Evolutionary conservation across 441 rosid species (phyloP), one percentile per base, ranked within the genome.

Genomic region (Eruca vesicaria): DNA sequence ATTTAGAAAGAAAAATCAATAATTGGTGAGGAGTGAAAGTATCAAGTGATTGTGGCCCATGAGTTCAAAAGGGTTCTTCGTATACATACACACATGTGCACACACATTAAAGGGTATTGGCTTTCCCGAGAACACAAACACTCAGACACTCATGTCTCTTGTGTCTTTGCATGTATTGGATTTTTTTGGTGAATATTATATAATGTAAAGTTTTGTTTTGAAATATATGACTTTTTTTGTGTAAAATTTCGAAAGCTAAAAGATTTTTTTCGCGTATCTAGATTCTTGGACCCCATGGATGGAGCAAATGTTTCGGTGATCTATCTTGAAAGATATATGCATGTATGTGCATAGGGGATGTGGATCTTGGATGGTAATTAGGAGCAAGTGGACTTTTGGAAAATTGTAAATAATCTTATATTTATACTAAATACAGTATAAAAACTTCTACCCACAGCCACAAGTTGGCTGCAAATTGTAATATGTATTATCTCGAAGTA

Each of bases 141-240:
- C 73, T 71, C 76, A 77, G 72, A 77, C 80, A 77, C 80, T 32
- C 80, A 77, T 77, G 73, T 77, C 80, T 77, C 38, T 71, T 59
- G 52, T 59, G 68, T 77, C 61, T 71, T 71, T 71, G 63, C 31
- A 52, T 56, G 62, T 71, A 6, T 76, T 69, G 66, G 65, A 55
- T 63, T 71, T 26, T n/a, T 45, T 19, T 21, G 43, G 19, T 76
- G 14, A 7, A 23, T 20, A 52, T 48, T 28, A 7, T 62, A 48
- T 67, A 38, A 18, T 56, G 48, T 64, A 38, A 53, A 52, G 16
- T 65, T 55, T 3, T 69, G 35, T 41, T 64, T 21, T 31, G 0
- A 7, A 76, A 69, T 52, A 69, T 63, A 14, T 12, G 12, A 43
- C 70, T 12, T 63, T 35, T 69, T 69, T 56, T 69, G 63, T 56